Evolutionary conservation across 2,329 filamentous ascomycete species (phyloP).

Genomic region (Thielaviopsis punctulata): DNA sequence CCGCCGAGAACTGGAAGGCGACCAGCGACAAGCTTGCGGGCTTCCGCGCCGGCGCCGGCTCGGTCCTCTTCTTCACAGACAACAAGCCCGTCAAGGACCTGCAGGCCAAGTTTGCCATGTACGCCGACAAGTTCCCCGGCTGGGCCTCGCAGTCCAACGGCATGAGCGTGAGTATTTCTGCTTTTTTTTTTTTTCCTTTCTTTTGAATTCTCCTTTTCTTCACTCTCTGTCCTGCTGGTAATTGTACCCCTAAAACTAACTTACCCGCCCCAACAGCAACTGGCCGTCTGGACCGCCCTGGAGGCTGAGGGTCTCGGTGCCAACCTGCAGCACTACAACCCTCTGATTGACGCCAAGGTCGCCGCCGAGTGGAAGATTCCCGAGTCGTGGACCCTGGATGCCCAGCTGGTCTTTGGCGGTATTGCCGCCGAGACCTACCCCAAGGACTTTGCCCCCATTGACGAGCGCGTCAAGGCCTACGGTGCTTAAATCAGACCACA

Average conservation of each 20-base stretch:
- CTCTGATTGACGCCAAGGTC: slow-evolving; percentile 60
- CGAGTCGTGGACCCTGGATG: slow-evolving; percentile 55
- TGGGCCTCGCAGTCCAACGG: slow-evolving; percentile 64
- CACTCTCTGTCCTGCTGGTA: neutral
- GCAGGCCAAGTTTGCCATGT: slow-evolving; percentile 52
- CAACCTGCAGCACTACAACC: slow-evolving; percentile 91
- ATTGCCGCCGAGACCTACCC: slow-evolving; percentile 36
- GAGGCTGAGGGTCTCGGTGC: slow-evolving; percentile 71
- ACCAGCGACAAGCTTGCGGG: slow-evolving; percentile 28
- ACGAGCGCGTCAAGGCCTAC: slow-evolving; percentile 50
- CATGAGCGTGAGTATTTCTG: slow-evolving; percentile 38
- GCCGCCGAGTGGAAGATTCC: slow-evolving; percentile 52
- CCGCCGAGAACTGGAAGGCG: slow-evolving; percentile 41
- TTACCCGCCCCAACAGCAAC: slow-evolving; percentile 34
- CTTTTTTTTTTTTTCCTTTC: neutral
- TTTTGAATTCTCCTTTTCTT: neutral
- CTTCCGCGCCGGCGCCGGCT: slow-evolving; percentile 61
- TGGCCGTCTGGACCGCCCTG: slow-evolving; percentile 62
- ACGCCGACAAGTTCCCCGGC: slow-evolving; percentile 60
- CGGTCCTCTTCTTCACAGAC: slow-evolving; percentile 81
- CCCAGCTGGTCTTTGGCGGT: slow-evolving; percentile 72
- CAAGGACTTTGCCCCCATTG: slow-evolving; percentile 48
- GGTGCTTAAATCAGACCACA: slow-evolving; percentile 25
- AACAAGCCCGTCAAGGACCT: slow-evolving; percentile 45
- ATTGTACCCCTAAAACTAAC: neutral